A percentile compares a stretch with the other conserved stretches of the same genome.
phyloP scores from a whole-genome alignment of 192 early-diverging fungal species.

The Entomortierella parvispora region DNA sequence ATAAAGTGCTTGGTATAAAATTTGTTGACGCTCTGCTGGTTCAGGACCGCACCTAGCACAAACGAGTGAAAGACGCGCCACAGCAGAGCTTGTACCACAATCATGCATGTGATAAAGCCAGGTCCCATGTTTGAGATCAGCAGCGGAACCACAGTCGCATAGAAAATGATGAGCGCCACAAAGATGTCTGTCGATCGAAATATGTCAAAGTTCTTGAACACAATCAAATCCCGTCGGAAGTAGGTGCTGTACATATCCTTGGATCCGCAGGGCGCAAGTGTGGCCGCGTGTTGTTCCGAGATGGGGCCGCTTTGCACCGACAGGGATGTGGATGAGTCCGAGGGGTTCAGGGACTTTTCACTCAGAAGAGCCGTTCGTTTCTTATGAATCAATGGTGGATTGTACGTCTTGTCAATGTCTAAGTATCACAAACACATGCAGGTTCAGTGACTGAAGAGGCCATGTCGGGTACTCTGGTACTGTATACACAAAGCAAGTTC shows the following conservation, averaged over 20 bases:
- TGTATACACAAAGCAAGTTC: too few relatives aligned
- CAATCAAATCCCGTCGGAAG: constrained; percentile 86
- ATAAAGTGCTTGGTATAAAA: constrained; percentile 93
- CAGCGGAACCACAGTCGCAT: constrained; percentile 78
- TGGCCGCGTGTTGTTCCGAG: constrained; percentile 1
- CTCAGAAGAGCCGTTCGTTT: constrained; percentile 22
- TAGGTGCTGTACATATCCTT: constrained; percentile 60
- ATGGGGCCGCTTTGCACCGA: neutral
- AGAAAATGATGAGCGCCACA: constrained; percentile 75
- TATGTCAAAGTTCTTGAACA: constrained; percentile 91
- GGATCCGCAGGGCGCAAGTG: constrained; percentile 34
- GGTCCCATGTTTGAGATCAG: constrained; percentile 53
- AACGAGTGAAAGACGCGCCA: constrained; percentile 92
- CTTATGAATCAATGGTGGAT: constrained; percentile 54
- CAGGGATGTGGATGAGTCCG: neutral
- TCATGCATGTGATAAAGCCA: constrained; percentile 51
- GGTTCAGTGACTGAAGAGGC: neutral
- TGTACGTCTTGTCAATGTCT: constrained; percentile 74
- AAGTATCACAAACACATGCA: neutral
- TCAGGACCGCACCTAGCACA: constrained; percentile 80
- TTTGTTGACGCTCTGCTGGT: constrained; percentile 80
- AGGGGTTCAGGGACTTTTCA: constrained; percentile 13
- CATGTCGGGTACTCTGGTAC: neutral
- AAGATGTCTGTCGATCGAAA: constrained; percentile 87
- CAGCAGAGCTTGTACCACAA: constrained; percentile 76